Evolutionary conservation across 176 grass and related monocot species (phyloP).

Genomic region (Oryza meridionalis): DNA sequence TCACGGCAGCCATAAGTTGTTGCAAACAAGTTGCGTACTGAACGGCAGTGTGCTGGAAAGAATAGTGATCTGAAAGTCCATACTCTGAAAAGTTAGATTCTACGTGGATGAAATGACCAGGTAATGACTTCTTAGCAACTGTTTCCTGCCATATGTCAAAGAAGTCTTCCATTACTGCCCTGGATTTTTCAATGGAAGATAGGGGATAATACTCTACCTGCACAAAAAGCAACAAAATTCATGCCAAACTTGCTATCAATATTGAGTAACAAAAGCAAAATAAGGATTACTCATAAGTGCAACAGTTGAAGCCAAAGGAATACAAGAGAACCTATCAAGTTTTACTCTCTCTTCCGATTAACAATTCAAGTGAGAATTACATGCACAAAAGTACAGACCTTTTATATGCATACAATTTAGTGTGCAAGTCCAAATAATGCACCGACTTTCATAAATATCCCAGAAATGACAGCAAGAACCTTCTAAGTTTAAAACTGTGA

Average conservation of each 20-base stretch:
- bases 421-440: neutral
- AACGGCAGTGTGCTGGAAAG: conserved; percentile 80
- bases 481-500: neutral
- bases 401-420: neutral
- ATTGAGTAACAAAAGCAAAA: conserved; percentile 1
- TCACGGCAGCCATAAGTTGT: conserved; percentile 70
- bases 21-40: conserved; percentile 74
- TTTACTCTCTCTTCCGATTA: neutral
- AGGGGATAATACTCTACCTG: conserved; percentile 90
- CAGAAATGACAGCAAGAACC: conserved; percentile 1
- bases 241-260: neutral
- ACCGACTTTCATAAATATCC: neutral
- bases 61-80: conserved; percentile 72
- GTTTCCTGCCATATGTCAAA: conserved; percentile 90
- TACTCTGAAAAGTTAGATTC: conserved; percentile 77
- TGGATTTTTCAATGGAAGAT: conserved; percentile 86
- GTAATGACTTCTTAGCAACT: conserved; percentile 61
- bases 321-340: neutral
- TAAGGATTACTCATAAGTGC: neutral
- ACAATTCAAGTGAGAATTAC: neutral
- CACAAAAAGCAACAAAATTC: conserved; percentile 39
- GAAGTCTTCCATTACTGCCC: conserved; percentile 79
- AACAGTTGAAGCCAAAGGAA: neutral
- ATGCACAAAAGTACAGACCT: neutral
- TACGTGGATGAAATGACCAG: conserved; percentile 78